These are phyloP conservation scores for Tetratostichococcus sp. DNA, from an alignment of 139 green algal species.

Conservation along the genomic window DNA sequence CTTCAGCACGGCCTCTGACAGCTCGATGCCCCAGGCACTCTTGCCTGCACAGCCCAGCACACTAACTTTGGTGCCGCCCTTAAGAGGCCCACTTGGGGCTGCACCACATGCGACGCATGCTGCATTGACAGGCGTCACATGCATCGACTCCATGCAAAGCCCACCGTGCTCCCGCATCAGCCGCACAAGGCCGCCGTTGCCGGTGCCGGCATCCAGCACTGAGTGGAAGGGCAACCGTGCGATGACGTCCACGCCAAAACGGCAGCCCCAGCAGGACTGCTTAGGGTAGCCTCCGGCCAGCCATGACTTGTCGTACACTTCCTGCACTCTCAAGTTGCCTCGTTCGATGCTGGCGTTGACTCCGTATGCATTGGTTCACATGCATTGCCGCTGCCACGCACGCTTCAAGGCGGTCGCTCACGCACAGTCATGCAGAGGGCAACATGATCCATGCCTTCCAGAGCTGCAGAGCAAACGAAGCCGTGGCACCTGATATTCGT, in stretches of 20 bases:
- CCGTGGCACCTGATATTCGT: conserved; percentile 1
- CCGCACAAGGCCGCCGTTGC: conserved; percentile 36
- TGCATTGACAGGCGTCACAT: too few relatives aligned
- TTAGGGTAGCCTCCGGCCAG: conserved; percentile 35
- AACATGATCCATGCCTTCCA: too few relatives aligned
- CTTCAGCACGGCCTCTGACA: conserved; percentile 29
- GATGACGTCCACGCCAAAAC: conserved; percentile 37
- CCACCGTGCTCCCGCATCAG: conserved; percentile 33
- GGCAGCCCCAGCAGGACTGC: conserved; percentile 39
- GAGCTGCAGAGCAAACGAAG: too few relatives aligned
- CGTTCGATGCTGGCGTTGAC: too few relatives aligned
- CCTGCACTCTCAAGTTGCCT: not conserved
- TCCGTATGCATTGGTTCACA: too few relatives aligned
- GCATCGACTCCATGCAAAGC: not conserved
- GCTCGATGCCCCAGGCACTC: conserved; percentile 38
- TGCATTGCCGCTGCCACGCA: too few relatives aligned
- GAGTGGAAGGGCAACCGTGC: conserved; percentile 21
- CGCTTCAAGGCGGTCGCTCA: too few relatives aligned
- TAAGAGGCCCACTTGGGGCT: too few relatives aligned
- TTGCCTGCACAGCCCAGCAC: conserved; percentile 15
- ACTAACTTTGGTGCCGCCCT: too few relatives aligned
- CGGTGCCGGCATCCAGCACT: conserved; percentile 37
- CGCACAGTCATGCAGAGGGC: too few relatives aligned
- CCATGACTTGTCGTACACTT: conserved; percentile 43
- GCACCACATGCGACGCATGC: too few relatives aligned